These are phyloP conservation scores for Beta lomatogona DNA, from an alignment of 179 eudicot genomes.

Conservation along the genomic window DNA sequence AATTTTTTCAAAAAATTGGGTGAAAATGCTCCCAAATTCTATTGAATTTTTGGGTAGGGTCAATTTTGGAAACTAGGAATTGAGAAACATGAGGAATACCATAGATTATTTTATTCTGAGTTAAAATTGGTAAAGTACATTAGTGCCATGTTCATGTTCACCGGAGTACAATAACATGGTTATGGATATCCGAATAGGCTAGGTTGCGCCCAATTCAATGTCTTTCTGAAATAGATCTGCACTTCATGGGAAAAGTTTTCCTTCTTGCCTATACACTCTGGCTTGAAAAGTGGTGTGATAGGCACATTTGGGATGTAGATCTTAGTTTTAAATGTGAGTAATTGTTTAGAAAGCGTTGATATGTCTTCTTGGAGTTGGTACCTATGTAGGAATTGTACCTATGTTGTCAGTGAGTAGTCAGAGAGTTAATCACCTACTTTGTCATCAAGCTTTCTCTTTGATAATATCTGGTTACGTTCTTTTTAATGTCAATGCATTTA, in stretches of 20 bases:
- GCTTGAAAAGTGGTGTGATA: background rate
- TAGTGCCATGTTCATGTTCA: too few species aligned
- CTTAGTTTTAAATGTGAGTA: background rate
- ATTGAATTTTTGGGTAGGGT: too few species aligned
- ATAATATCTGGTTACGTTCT: background rate
- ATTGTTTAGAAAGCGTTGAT: background rate
- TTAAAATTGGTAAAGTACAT: too few species aligned
- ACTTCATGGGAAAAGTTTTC: background rate
- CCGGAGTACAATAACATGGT: too few species aligned
- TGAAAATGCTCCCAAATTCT: too few species aligned
- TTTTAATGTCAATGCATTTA: background rate
- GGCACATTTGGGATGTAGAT: background rate
- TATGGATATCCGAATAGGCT: too few species aligned
- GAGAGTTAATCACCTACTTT: background rate
- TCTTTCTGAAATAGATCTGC: background rate
- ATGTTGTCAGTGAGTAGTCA: background rate
- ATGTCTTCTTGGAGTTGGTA: background rate
- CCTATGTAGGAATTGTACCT: background rate
- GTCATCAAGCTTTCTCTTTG: background rate
- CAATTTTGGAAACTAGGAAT: too few species aligned
- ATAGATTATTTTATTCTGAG: too few species aligned
- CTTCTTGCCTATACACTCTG: background rate
- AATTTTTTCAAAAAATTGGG: too few species aligned
- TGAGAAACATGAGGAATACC: too few species aligned
- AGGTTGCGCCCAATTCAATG: too few species aligned